These are phyloP conservation scores for Eurotiales sp. DNA, from an alignment of 2,329 filamentous ascomycete genomes.

Conservation along the genomic window DNA sequence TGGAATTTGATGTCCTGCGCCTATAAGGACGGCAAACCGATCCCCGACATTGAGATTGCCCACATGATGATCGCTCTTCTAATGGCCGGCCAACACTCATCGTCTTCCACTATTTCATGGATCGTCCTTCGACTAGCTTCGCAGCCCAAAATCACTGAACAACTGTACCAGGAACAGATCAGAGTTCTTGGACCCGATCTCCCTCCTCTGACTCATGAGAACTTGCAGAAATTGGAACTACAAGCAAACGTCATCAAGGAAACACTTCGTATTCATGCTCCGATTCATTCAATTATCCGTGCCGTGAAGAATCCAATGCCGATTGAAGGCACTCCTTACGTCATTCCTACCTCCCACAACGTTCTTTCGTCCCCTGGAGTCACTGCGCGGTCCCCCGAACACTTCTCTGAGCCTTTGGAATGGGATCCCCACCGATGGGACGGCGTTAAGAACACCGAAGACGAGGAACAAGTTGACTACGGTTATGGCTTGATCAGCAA, in stretches of 20 bases:
- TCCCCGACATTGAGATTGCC: slow-evolving; percentile 73
- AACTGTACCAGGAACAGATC: slow-evolving; percentile 66
- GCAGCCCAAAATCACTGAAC: slow-evolving; percentile 64
- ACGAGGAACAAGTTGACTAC: slow-evolving; percentile 58
- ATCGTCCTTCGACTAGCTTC: slow-evolving; percentile 70
- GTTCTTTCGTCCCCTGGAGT: slow-evolving; percentile 81
- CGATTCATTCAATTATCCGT: slow-evolving; percentile 71
- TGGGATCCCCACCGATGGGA: slow-evolving; percentile 66
- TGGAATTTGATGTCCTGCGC: slow-evolving; percentile 71
- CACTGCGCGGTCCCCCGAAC: slow-evolving; percentile 50
- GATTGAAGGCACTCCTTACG: slow-evolving; percentile 56
- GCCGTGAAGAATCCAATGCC: slow-evolving; percentile 65
- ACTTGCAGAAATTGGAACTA: slow-evolving; percentile 59
- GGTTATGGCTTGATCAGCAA: slow-evolving; percentile 60
- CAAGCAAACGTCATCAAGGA: slow-evolving; percentile 66
- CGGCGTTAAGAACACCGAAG: slow-evolving; percentile 32
- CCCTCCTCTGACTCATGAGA: slow-evolving; percentile 55
- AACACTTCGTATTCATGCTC: slow-evolving; percentile 66
- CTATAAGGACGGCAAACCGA: slow-evolving; percentile 67
- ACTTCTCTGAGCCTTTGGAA: slow-evolving; percentile 57
- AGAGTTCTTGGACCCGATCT: slow-evolving; percentile 51
- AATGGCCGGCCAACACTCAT: slow-evolving; percentile 81
- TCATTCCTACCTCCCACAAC: slow-evolving; percentile 72
- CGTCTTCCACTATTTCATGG: slow-evolving; percentile 73
- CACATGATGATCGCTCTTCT: slow-evolving; percentile 84